Evolutionary conservation across 164 flowering plant genomes (phyloP).

Genomic region (Stephania cephalantha): DNA sequence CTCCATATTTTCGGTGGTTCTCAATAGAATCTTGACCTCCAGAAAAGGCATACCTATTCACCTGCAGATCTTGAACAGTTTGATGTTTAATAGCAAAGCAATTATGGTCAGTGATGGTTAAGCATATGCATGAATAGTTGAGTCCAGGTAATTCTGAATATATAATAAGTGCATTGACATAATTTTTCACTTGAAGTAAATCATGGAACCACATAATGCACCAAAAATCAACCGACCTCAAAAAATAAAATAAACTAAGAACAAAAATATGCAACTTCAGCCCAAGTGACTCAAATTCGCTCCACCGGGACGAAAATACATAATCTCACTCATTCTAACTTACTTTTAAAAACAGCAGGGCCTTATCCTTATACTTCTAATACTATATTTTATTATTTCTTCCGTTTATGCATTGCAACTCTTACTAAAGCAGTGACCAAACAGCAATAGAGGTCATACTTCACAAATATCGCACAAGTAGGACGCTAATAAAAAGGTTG

Average conservation of each 20-base stretch:
- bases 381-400: not conserved
- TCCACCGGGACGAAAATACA: not conserved
- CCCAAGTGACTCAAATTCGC: not conserved
- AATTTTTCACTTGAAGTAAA: not conserved
- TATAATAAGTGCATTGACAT: not conserved
- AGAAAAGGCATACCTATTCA: conserved; percentile 82
- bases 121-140: not conserved
- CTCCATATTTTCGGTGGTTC: conserved; percentile 75
- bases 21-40: conserved; percentile 91
- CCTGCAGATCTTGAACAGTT: conserved; percentile 30
- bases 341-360: not conserved
- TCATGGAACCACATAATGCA: not conserved
- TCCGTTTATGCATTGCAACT: not conserved
- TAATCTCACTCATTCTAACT: not conserved
- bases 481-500: not conserved
- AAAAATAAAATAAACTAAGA: not conserved
- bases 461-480: not conserved
- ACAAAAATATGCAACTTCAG: not conserved
- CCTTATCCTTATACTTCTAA: not conserved
- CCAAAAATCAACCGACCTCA: not conserved
- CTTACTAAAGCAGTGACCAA: not conserved
- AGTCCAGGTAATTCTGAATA: not conserved
- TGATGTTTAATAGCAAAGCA: not conserved
- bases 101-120: not conserved
- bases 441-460: not conserved